A percentile compares a stretch with the other conserved stretches of the same genome.
These are phyloP conservation scores for Tetradesmus lagerheimii DNA, from an alignment of 139 green algal genomes.

Conservation along the genomic window DNA sequence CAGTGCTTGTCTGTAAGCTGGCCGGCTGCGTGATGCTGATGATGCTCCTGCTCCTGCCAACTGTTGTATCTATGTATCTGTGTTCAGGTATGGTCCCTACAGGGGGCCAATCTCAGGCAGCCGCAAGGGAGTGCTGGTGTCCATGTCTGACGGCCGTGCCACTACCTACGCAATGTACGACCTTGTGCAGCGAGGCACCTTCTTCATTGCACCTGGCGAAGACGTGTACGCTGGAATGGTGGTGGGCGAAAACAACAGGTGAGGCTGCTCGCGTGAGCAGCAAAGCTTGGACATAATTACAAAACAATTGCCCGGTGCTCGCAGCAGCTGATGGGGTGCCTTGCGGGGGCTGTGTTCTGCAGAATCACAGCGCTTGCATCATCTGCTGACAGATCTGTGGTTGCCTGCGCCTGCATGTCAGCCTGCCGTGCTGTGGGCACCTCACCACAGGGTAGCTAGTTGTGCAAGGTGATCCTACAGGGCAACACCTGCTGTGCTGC, in stretches of 20 bases:
- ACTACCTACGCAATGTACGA: slow-evolving; percentile 75
- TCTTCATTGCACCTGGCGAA: slow-evolving; percentile 78
- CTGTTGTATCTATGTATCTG: no score
- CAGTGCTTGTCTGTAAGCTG: not conserved
- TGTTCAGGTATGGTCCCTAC: slow-evolving; percentile 56
- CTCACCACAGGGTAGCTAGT: no score
- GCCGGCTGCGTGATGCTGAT: not conserved
- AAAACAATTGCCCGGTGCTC: not conserved
- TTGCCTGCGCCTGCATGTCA: no score
- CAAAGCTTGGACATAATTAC: not conserved
- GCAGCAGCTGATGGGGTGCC: not conserved
- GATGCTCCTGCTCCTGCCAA: not conserved
- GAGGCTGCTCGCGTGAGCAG: not conserved
- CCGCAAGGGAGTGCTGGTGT: slow-evolving; percentile 83
- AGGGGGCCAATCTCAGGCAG: slow-evolving; percentile 69
- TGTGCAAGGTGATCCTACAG: no score
- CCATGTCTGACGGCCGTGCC: slow-evolving; percentile 64
- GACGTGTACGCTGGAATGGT: slow-evolving; percentile 89
- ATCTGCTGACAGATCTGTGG: no score
- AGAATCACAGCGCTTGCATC: no score
- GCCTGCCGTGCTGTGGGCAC: no score
- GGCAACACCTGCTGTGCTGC: not conserved
- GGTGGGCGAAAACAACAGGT: slow-evolving; percentile 79
- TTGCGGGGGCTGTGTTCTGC: no score
- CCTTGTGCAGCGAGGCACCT: slow-evolving; percentile 80